phyloP scores from a whole-genome alignment of 306 rosid genomes.

The Nissolia schottii region DNA sequence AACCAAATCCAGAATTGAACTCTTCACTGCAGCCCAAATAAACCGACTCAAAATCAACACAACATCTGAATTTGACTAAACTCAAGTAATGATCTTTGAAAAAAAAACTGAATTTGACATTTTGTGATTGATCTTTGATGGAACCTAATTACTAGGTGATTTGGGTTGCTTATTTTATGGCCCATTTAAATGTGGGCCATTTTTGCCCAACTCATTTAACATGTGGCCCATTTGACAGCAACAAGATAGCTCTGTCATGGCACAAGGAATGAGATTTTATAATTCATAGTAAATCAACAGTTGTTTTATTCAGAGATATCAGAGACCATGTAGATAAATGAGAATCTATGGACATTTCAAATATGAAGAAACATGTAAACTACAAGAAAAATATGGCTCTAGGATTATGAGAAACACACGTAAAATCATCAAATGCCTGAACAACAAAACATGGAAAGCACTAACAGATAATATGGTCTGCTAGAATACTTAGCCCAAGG shows the following conservation, averaged over 20 bases:
- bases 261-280: background rate
- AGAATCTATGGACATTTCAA: background rate
- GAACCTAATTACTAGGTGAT: background rate
- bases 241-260: background rate
- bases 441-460: slow-evolving; percentile 1
- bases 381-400: background rate
- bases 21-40: slow-evolving; percentile 62
- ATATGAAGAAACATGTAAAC: background rate
- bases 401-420: background rate
- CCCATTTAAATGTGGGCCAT: background rate
- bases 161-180: background rate
- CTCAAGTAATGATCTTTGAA: background rate
- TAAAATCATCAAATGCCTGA: background rate
- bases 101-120: background rate
- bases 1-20: slow-evolving; percentile 87
- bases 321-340: background rate
- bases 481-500: slow-evolving; percentile 18
- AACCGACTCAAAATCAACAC: slow-evolving; percentile 26
- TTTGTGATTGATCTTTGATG: background rate
- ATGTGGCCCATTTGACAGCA: background rate
- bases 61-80: slow-evolving; percentile 10
- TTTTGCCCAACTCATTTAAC: background rate
- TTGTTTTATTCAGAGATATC: background rate
- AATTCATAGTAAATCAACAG: background rate
- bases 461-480: slow-evolving; percentile 5